Percentiles rank a stretch among this genome's conserved stretches.
These are phyloP conservation scores for Saccharomycodes ludwigii DNA, from an alignment of 805 yeast species.

Conservation along the genomic window DNA sequence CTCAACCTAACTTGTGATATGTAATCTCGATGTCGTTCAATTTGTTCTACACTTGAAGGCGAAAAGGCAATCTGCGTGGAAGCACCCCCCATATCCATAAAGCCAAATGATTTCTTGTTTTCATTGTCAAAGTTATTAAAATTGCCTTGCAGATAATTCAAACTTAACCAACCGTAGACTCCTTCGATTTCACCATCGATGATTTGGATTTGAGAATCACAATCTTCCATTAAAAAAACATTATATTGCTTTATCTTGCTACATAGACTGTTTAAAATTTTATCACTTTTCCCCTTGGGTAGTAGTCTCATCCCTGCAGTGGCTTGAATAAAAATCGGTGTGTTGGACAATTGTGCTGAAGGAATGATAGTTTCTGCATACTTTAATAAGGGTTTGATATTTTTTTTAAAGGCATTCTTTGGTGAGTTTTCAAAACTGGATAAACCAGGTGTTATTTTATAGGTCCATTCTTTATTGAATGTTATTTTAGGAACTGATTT, in stretches of 20 bases:
- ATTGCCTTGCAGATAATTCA: constrained; percentile 70
- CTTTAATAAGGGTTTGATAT: constrained; percentile 49
- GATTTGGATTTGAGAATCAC: constrained; percentile 63
- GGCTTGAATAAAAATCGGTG: constrained; percentile 85
- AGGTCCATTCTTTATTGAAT: constrained; percentile 57
- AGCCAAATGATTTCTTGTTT: constrained; percentile 53
- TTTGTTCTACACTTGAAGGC: constrained; percentile 52
- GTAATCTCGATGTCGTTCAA: constrained; percentile 58
- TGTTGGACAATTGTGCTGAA: constrained; percentile 37
- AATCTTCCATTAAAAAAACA: constrained; percentile 39
- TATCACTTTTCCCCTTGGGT: constrained; percentile 37
- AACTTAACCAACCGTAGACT: constrained; percentile 86
- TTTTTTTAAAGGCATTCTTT: constrained; percentile 53
- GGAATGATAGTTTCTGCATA: constrained; percentile 70
- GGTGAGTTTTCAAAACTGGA: constrained; percentile 50
- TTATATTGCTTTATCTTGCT: constrained; percentile 38
- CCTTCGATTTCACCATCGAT: constrained; percentile 96
- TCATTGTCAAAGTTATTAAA: constrained; percentile 35
- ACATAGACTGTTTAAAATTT: constrained; percentile 53
- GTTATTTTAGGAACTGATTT: constrained; percentile 56
- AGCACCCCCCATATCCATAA: constrained; percentile 99
- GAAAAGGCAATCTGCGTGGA: constrained; percentile 93
- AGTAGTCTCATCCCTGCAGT: constrained; percentile 95
- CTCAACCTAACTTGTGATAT: constrained; percentile 54
- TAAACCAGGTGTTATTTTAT: constrained; percentile 73